phyloP scores from a whole-genome alignment of 768 basidiomycete species.

The Russula olivacea region DNA sequence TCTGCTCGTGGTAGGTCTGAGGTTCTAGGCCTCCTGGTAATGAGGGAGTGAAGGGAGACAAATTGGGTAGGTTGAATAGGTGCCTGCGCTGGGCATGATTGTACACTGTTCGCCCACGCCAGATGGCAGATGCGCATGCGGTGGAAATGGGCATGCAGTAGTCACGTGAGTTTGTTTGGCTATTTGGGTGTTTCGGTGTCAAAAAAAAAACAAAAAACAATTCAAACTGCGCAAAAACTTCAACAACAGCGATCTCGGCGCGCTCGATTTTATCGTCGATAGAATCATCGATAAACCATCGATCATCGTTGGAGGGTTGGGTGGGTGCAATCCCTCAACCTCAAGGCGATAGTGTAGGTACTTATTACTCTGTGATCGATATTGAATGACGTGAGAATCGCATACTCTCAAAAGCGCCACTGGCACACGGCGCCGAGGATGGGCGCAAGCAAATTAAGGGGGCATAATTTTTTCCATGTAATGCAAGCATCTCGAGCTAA shows the following conservation, averaged over 20 bases:
- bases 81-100: slow-evolving; percentile 15
- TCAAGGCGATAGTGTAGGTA: not conserved
- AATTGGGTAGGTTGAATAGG: slow-evolving; percentile 40
- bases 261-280: not conserved
- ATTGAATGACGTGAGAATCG: slow-evolving; percentile 10
- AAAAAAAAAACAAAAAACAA: not conserved
- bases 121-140: not conserved
- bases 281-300: not conserved
- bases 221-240: slow-evolving; percentile 21
- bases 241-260: slow-evolving; percentile 19
- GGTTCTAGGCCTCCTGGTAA: slow-evolving; percentile 36
- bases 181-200: not conserved
- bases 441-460: not conserved
- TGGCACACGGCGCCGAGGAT: not conserved
- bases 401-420: slow-evolving; percentile 17
- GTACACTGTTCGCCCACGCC: not conserved
- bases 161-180: slow-evolving; percentile 3
- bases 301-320: not conserved
- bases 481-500: slow-evolving; percentile 21
- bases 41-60: slow-evolving; percentile 41
- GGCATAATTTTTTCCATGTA: slow-evolving; percentile 22
- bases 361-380: slow-evolving; percentile 1
- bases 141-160: slow-evolving; percentile 4
- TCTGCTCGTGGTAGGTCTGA: slow-evolving; percentile 75
- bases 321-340: not conserved